Evolutionary conservation across 176 grass and related monocot species (phyloP).

Genomic region (Cenchrus fungigraminus): DNA sequence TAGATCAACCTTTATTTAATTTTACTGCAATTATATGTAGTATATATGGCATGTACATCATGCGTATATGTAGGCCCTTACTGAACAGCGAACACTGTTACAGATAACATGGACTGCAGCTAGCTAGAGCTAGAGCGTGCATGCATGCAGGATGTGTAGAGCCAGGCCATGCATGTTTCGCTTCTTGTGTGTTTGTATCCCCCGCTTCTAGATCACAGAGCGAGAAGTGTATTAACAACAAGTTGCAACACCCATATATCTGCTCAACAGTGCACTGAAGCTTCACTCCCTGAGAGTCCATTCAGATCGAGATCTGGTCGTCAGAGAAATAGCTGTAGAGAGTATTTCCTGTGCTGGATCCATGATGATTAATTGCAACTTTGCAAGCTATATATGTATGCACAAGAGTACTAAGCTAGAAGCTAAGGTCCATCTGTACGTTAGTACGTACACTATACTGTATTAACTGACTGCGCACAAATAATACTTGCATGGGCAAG

Average conservation of each 20-base stretch:
- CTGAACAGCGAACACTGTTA: background rate
- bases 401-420: too few species aligned
- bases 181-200: background rate
- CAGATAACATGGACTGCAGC: slow-evolving; percentile 22
- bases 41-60: background rate
- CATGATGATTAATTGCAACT: slow-evolving; percentile 30
- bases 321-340: slow-evolving; percentile 15
- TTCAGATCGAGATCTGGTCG: slow-evolving; percentile 42
- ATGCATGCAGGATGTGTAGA: background rate
- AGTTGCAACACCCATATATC: background rate
- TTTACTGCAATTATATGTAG: background rate
- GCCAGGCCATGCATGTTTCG: background rate
- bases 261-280: slow-evolving; percentile 26
- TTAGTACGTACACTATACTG: too few species aligned
- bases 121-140: background rate
- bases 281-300: slow-evolving; percentile 11
- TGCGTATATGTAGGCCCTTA: background rate
- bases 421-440: too few species aligned
- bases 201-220: slow-evolving; percentile 21
- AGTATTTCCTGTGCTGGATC: background rate
- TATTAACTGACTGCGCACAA: too few species aligned
- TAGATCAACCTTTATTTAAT: background rate
- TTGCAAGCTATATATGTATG: slow-evolving; percentile 30
- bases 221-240: background rate
- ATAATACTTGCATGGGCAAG: too few species aligned